Evolutionary conservation across 331 rosid genomes (phyloP).

Genomic region (Rhamnella rubrinervis): DNA sequence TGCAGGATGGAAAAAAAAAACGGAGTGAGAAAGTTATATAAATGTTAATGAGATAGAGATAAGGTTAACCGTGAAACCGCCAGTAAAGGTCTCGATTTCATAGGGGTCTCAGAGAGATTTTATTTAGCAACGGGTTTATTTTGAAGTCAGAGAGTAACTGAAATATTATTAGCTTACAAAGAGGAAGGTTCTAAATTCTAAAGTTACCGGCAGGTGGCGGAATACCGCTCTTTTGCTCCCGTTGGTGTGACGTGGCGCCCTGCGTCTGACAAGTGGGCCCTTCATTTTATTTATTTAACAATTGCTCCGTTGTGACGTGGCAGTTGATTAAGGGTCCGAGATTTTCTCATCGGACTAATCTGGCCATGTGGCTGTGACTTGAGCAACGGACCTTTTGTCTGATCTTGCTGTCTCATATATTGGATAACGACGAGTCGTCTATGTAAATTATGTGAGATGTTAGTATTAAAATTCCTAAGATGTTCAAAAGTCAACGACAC

Average conservation of each 20-base stretch:
- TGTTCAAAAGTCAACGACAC: too few species aligned
- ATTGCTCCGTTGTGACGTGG: slow-evolving; percentile 5
- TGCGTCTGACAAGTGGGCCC: too few species aligned
- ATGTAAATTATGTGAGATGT: too few species aligned
- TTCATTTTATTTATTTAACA: too few species aligned
- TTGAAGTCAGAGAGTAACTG: too few species aligned
- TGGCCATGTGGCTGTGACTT: neutral
- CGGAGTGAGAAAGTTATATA: neutral
- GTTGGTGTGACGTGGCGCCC: too few species aligned
- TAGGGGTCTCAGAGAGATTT: neutral
- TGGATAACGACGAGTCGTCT: too few species aligned
- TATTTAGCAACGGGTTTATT: neutral
- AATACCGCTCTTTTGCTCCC: too few species aligned
- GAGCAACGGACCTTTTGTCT: neutral
- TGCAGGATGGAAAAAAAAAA: neutral
- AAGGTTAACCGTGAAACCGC: neutral
- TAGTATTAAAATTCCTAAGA: too few species aligned
- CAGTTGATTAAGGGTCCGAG: neutral
- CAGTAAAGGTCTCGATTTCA: neutral
- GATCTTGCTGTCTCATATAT: neutral
- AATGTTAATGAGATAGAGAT: neutral
- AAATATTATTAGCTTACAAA: too few species aligned
- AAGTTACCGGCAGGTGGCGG: too few species aligned
- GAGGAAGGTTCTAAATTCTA: too few species aligned
- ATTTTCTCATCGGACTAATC: neutral